These are phyloP conservation scores for Amylocystis lapponica DNA, from an alignment of 768 basidiomycete species.

Conservation along the genomic window DNA sequence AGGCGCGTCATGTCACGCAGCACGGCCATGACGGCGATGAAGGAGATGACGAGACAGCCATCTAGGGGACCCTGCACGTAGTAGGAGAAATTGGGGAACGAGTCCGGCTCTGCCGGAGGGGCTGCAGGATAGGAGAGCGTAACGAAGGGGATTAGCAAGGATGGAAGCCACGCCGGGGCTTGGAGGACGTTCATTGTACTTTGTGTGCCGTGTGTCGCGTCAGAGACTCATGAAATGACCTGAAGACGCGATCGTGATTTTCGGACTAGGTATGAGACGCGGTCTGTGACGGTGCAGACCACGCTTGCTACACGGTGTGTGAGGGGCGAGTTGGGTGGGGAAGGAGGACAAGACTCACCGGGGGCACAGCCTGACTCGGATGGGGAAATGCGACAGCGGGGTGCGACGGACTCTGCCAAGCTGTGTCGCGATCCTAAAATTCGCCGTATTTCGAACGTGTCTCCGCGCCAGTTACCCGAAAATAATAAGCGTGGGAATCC, in stretches of 20 bases:
- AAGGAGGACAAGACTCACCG: no score
- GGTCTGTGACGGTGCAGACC: no score
- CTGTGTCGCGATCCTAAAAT: no score
- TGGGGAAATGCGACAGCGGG: no score
- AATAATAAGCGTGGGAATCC: no score
- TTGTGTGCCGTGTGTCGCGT: slow-evolving; percentile 23
- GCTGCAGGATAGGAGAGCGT: slow-evolving; percentile 63
- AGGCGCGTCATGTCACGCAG: slow-evolving; percentile 76
- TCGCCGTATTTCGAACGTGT: no score
- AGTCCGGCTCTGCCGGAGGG: slow-evolving; percentile 56
- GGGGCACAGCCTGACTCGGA: no score
- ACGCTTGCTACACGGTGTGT: no score
- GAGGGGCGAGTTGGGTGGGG: no score
- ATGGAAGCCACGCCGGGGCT: slow-evolving; percentile 39
- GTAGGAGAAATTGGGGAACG: slow-evolving; percentile 64
- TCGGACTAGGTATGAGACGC: background rate
- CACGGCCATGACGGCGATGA: slow-evolving; percentile 82
- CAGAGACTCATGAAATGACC: slow-evolving; percentile 29
- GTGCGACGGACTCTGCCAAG: no score
- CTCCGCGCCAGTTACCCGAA: no score
- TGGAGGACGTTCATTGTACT: slow-evolving; percentile 32
- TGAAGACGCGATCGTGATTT: slow-evolving; percentile 4
- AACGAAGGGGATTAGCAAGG: slow-evolving; percentile 62
- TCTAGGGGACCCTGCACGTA: slow-evolving; percentile 75
- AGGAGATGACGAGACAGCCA: slow-evolving; percentile 72